Evolutionary conservation across 2,329 filamentous ascomycete species (phyloP), one percentile per base, ranked within the genome.

Genomic region (Cercospora sesami): DNA sequence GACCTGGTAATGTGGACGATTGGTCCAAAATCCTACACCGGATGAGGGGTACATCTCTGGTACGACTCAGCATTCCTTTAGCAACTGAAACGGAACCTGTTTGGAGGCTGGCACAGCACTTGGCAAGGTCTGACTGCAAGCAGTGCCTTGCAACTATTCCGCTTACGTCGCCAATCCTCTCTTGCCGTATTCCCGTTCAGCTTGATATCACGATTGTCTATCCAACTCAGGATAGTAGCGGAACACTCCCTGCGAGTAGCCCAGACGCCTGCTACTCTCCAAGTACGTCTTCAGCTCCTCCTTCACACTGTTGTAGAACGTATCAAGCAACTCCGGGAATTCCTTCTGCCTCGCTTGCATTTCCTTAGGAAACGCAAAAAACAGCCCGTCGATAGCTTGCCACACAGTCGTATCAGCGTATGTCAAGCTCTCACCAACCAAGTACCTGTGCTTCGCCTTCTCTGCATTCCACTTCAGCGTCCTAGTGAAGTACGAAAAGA

Each of bases 341-440:
- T 90, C 84, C 58, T 83, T 80, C 77, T 86, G 84, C 62, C 88
- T 78, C 33, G 81, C 83, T 68, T 81, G 79, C 73, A 90, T 78
- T 39, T 90, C 87, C 73, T 89, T 91, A 0, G 90, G 90, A 73
- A 93, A 94, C 14, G 90, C 89, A 78, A 86, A 90, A 60, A 83
- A 81, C 45, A 87, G 79, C 53, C 83, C 83, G 71, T 82, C 81
- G 36, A 84, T 63, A 16, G 90, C 88, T 79, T 93, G 90, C 82
- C 90, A 94, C 0, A 93, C 76, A 2, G 91, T 89, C 60, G 91
- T 81, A 76, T 94, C 91, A 14, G 90, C 91, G 78, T 90, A 92
- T 0, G 87, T 91, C 70, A 94, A 72, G 69, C 81, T 81, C 0
- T 83, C 84, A 0, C 88, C 89, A 57, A 92, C 89, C 0, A 94